phyloP scores from a whole-genome alignment of 2,329 filamentous ascomycete genomes.

The Fusarium sp. region DNA sequence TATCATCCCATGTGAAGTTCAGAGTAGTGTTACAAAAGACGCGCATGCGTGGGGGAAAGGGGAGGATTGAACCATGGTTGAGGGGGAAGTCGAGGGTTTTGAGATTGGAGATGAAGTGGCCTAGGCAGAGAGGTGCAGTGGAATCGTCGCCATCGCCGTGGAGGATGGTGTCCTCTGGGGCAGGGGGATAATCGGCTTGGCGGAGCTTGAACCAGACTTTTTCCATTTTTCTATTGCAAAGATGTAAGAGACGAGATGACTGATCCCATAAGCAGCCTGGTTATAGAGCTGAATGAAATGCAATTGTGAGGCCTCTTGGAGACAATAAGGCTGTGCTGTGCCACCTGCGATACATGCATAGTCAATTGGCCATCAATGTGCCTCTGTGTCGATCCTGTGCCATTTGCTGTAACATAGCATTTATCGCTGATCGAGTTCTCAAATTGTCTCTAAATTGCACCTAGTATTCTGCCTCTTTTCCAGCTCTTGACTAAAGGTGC shows the following conservation, averaged over 20 bases:
- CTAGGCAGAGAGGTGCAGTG: background rate
- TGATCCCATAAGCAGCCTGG: fast-evolving
- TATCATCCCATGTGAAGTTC: background rate
- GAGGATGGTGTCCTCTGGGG: background rate
- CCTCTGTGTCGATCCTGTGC: fast-evolving
- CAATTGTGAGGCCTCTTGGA: background rate
- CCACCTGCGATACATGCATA: background rate
- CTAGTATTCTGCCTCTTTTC: too few species aligned
- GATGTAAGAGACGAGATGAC: fast-evolving
- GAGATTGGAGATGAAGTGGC: background rate
- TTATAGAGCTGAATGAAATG: fast-evolving
- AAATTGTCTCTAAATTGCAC: too few species aligned
- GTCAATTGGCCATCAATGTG: background rate
- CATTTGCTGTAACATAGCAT: fast-evolving
- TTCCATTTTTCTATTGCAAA: background rate
- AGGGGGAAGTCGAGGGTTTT: background rate
- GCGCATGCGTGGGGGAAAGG: background rate
- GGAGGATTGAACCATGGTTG: background rate
- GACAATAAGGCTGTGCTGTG: background rate
- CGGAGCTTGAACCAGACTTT: slow-evolving; percentile 8
- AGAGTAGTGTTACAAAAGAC: fast-evolving
- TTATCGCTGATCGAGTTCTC: too few species aligned
- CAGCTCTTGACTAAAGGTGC: too few species aligned
- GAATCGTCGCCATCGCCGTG: background rate
- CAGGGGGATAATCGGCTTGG: background rate